phyloP scores from a whole-genome alignment of 495 filamentous ascomycete species.

The Apodospora peruviana region DNA sequence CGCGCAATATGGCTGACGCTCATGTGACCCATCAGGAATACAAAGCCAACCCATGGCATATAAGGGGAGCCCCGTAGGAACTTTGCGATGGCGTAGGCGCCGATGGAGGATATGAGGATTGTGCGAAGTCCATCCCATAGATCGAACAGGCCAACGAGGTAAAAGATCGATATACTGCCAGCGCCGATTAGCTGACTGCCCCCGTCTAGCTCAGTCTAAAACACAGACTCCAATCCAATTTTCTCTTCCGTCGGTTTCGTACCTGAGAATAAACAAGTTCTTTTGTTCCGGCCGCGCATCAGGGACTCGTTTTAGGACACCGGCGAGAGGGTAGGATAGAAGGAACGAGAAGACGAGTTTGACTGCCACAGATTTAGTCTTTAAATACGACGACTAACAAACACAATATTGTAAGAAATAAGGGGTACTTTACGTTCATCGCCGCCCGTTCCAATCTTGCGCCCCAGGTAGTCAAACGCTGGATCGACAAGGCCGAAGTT shows the following conservation, averaged over 20 bases:
- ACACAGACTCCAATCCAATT: no score
- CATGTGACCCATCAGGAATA: conserved; percentile 95
- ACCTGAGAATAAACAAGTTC: conserved; percentile 82
- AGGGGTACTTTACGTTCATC: conserved; percentile 67
- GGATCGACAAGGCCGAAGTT: conserved; percentile 20
- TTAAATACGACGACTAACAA: neutral
- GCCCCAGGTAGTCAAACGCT: conserved; percentile 70
- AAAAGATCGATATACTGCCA: conserved; percentile 64
- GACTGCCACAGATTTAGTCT: conserved; percentile 48
- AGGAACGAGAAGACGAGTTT: conserved; percentile 91
- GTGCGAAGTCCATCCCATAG: conserved; percentile 84
- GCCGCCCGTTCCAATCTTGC: conserved; percentile 65
- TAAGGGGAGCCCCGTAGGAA: conserved; percentile 77
- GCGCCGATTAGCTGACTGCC: conserved; percentile 11
- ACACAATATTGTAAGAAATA: neutral
- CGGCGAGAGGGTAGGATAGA: conserved; percentile 88
- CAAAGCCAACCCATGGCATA: conserved; percentile 97
- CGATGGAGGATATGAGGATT: conserved; percentile 69
- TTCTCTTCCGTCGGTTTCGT: conserved; percentile 14
- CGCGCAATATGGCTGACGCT: conserved; percentile 81
- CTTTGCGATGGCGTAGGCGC: conserved; percentile 75
- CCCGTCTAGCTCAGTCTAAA: no score
- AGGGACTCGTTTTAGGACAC: conserved; percentile 82
- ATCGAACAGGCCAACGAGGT: conserved; percentile 90
- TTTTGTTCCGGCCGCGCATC: conserved; percentile 80